These are phyloP conservation scores for Zygnema cylindricum DNA, from an alignment of 139 green algal species.

Conservation along the genomic window DNA sequence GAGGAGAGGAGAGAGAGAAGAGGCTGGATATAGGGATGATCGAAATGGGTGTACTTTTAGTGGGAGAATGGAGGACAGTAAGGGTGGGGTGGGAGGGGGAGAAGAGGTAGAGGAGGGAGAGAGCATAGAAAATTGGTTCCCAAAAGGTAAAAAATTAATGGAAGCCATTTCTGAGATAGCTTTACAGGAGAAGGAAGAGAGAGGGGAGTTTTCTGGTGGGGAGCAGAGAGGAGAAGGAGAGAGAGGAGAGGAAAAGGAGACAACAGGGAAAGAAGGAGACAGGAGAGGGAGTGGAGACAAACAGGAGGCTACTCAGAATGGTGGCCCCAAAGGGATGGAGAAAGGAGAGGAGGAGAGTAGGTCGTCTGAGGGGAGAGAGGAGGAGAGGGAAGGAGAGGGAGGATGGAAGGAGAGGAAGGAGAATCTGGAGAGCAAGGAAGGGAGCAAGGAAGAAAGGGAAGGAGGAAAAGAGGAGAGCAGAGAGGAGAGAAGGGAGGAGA, in stretches of 20 bases:
- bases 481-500: not conserved
- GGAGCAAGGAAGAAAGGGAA: not conserved
- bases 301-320: not conserved
- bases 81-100: too few relatives aligned
- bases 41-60: too few relatives aligned
- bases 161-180: too few relatives aligned
- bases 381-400: not conserved
- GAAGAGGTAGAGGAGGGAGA: too few relatives aligned
- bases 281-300: not conserved
- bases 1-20: too few relatives aligned
- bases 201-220: too few relatives aligned
- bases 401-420: not conserved
- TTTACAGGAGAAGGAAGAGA: too few relatives aligned
- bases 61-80: too few relatives aligned
- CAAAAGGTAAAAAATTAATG: too few relatives aligned
- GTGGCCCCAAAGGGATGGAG: not conserved
- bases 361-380: not conserved
- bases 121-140: too few relatives aligned
- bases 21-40: too few relatives aligned
- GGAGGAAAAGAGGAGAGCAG: not conserved
- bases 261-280: not conserved
- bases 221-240: not conserved
- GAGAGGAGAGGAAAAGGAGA: not conserved
- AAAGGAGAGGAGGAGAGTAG: not conserved
- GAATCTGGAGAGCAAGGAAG: not conserved